Evolutionary conservation across 306 rosid genomes (phyloP).

Genomic region (Canavalia ensiformis): DNA sequence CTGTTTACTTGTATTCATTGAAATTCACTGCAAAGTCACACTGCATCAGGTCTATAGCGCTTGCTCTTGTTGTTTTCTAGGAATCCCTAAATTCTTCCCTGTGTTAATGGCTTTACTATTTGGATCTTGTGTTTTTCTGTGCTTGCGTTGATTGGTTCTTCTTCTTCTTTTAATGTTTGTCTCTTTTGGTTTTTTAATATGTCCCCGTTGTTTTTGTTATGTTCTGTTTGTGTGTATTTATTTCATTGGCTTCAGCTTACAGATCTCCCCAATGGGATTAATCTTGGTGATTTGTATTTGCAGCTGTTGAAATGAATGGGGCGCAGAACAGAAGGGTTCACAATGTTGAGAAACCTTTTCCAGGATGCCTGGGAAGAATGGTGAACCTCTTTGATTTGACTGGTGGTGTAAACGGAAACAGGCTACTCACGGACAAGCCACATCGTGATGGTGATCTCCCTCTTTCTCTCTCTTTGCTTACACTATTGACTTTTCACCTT

Average conservation of each 20-base stretch:
- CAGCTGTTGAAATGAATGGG: constrained; percentile 73
- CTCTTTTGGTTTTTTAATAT: not conserved
- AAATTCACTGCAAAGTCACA: not conserved
- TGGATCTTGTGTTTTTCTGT: constrained; percentile 43
- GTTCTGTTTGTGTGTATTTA: not conserved
- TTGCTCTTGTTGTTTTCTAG: constrained; percentile 22
- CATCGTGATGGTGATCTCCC: constrained; percentile 73
- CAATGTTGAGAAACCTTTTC: constrained; percentile 73
- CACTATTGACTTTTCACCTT: not conserved
- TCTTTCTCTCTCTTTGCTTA: not conserved
- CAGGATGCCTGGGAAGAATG: constrained; percentile 98
- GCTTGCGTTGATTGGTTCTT: not conserved
- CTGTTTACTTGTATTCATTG: not conserved
- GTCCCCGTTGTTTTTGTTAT: not conserved
- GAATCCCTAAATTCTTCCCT: constrained; percentile 18
- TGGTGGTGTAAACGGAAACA: constrained; percentile 74
- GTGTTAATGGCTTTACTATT: constrained; percentile 25
- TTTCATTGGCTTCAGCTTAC: not conserved
- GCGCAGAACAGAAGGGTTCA: constrained; percentile 62
- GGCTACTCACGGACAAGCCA: constrained; percentile 81
- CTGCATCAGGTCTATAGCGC: not conserved
- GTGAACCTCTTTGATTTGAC: constrained; percentile 87
- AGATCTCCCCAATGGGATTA: constrained; percentile 42
- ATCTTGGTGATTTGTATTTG: constrained; percentile 26
- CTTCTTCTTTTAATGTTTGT: not conserved